Evolutionary conservation across 176 grass and related monocot genomes (phyloP), one percentile per base, ranked within the genome.

Genomic region (Urochloa ruziziensis): DNA sequence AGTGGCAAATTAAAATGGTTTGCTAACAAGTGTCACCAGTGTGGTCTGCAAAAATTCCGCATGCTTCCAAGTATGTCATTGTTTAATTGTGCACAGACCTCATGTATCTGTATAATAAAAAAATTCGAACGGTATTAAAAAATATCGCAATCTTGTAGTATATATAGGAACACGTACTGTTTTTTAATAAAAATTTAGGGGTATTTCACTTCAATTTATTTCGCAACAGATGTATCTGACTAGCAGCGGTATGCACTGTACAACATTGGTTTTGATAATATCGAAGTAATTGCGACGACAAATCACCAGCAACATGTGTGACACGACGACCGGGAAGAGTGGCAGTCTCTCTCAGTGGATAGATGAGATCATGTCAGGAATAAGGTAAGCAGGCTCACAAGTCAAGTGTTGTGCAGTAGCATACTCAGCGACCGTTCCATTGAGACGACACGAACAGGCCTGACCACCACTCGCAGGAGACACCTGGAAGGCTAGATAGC

Each of bases 41-140:
- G 29, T 56, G 2, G 21, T 56, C 46, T 46, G 5, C 27, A 46
- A 63, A 63, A 34, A 37, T 46, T 82, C 37, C 2, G 15, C 24
- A 62, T 76, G n/a, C 21, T 65, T 75, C 68, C 77, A 86, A 74
- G 65, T 18, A 5, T 54, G 64, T 47, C 12, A 5, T n/a, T 69
- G 23, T 32, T 8, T 51, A 21, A 21, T 68, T 37, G 40, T 29
- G 16, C 19, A 61, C 3, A 9, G 17, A 49, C 49, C 19, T 87
- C 44, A 13, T 47, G 66, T 7, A 18, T 86, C 3, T 14, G 33
- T 27, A 44, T 49, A 19, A 4, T 7, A n/a, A n/a, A n/a, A n/a
- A n/a, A n/a, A n/a, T n/a, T n/a, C n/a, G n/a, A n/a, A n/a, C n/a
- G n/a, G n/a, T n/a, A n/a, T n/a, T n/a, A n/a, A n/a, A n/a, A n/a